These are phyloP conservation scores for Ogataea saltuana DNA, from an alignment of 805 yeast genomes.

Conservation along the genomic window DNA sequence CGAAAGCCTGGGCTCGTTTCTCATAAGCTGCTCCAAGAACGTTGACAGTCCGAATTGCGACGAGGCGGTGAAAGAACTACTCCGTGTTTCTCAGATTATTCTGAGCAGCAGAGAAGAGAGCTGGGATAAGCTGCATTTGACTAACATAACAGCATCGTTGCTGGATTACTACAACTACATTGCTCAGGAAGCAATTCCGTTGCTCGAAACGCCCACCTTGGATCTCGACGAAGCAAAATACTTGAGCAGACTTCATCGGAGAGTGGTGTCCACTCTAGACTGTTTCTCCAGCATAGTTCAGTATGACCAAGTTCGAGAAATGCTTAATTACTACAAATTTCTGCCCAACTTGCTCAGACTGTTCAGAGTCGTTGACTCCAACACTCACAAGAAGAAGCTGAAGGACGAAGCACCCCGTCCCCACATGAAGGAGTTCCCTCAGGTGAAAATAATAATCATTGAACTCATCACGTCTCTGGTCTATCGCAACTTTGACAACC, in stretches of 20 bases:
- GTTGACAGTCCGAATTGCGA: background rate
- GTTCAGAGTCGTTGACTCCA: slow-evolving; percentile 43
- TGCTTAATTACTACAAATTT: slow-evolving; percentile 42
- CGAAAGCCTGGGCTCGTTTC: slow-evolving; percentile 36
- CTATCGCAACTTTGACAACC: slow-evolving; percentile 53
- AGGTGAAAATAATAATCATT: slow-evolving; percentile 63
- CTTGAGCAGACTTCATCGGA: slow-evolving; percentile 19
- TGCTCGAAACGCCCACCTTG: slow-evolving; percentile 21
- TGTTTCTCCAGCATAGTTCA: slow-evolving; percentile 43
- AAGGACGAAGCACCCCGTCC: slow-evolving; percentile 27
- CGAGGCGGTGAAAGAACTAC: slow-evolving; percentile 17
- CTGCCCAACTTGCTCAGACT: slow-evolving; percentile 39
- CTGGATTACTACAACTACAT: slow-evolving; percentile 33
- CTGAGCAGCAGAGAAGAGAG: slow-evolving; percentile 39
- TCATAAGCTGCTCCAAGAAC: slow-evolving; percentile 13
- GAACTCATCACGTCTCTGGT: slow-evolving; percentile 64
- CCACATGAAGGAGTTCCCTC: slow-evolving; percentile 51
- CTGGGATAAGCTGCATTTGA: slow-evolving; percentile 42
- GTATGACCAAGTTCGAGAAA: slow-evolving; percentile 42
- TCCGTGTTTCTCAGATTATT: slow-evolving; percentile 38
- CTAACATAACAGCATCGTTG: slow-evolving; percentile 45
- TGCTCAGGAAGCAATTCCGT: slow-evolving; percentile 16
- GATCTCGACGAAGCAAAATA: slow-evolving; percentile 1
- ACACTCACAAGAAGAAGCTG: slow-evolving; percentile 38
- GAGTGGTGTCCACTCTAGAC: slow-evolving; percentile 37